phyloP scores from a whole-genome alignment of 192 early-diverging fungal genomes.

The Coemansia sp. region DNA sequence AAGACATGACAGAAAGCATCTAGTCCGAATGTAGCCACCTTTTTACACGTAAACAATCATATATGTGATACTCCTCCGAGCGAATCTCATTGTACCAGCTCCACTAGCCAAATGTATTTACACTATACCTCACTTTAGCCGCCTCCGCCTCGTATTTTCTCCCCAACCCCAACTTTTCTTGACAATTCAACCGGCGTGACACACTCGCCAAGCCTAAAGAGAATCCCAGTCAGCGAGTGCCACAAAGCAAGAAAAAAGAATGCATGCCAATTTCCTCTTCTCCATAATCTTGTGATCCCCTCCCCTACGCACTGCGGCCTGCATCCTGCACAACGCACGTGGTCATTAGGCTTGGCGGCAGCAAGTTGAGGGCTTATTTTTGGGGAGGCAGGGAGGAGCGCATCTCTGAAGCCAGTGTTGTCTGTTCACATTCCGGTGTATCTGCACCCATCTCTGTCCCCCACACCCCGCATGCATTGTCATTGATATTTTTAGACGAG shows the following conservation, averaged over 20 bases:
- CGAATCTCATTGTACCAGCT: neutral
- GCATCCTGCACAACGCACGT: neutral
- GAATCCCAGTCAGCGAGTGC: neutral
- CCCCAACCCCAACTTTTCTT: neutral
- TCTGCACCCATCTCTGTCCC: constrained; percentile 6
- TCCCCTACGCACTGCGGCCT: neutral
- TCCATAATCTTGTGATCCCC: neutral
- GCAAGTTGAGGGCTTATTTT: neutral
- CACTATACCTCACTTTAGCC: neutral
- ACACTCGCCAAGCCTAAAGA: neutral
- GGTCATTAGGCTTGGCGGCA: neutral
- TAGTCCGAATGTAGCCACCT: neutral
- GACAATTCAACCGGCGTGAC: constrained; percentile 6
- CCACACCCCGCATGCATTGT: neutral
- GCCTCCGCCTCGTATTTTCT: neutral
- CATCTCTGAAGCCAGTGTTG: constrained; percentile 2
- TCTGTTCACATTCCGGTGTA: neutral
- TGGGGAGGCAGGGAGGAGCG: neutral
- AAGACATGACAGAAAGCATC: neutral
- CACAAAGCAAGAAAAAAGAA: neutral
- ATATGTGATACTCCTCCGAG: neutral
- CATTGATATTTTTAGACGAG: neutral
- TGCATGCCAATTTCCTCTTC: neutral
- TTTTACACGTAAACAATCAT: neutral
- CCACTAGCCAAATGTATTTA: neutral